A percentile compares a stretch with the other conserved stretches of the same genome.
Evolutionary conservation across 768 basidiomycete genomes (phyloP).

Genomic region (Amyloporia xantha): DNA sequence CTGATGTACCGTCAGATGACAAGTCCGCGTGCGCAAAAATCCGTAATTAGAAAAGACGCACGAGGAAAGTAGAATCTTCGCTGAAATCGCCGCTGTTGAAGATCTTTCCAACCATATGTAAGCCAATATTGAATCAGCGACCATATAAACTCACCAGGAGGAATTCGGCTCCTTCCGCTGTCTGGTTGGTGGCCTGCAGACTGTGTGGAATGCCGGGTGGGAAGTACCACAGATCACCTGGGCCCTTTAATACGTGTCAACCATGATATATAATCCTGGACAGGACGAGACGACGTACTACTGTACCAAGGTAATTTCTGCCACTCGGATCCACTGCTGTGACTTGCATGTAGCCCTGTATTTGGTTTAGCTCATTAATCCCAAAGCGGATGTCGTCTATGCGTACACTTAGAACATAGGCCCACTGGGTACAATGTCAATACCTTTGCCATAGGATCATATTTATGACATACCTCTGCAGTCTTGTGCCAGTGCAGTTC

Average conservation of each 20-base stretch:
- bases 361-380: background rate
- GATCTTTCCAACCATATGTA: slow-evolving; percentile 7
- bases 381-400: background rate
- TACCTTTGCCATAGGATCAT: too few relatives aligned
- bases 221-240: slow-evolving; percentile 54
- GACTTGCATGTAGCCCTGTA: slow-evolving; percentile 29
- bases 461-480: slow-evolving; percentile 18
- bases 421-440: slow-evolving; percentile 18
- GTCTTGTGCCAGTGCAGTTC: slow-evolving; percentile 32
- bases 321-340: slow-evolving; percentile 43
- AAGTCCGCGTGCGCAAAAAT: slow-evolving; percentile 22
- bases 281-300: slow-evolving; percentile 12
- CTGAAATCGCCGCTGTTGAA: slow-evolving; percentile 48
- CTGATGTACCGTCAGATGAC: slow-evolving; percentile 22
- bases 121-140: background rate
- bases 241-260: slow-evolving; percentile 10
- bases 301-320: slow-evolving; percentile 42
- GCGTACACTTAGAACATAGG: slow-evolving; percentile 26
- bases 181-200: slow-evolving; percentile 39
- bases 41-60: background rate
- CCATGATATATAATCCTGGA: background rate
- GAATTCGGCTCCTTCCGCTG: slow-evolving; percentile 44
- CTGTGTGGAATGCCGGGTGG: slow-evolving; percentile 50
- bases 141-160: slow-evolving; percentile 34
- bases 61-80: slow-evolving; percentile 46